Evolutionary conservation across 2,329 filamentous ascomycete species (phyloP).

Genomic region (Exophiala calicioides): DNA sequence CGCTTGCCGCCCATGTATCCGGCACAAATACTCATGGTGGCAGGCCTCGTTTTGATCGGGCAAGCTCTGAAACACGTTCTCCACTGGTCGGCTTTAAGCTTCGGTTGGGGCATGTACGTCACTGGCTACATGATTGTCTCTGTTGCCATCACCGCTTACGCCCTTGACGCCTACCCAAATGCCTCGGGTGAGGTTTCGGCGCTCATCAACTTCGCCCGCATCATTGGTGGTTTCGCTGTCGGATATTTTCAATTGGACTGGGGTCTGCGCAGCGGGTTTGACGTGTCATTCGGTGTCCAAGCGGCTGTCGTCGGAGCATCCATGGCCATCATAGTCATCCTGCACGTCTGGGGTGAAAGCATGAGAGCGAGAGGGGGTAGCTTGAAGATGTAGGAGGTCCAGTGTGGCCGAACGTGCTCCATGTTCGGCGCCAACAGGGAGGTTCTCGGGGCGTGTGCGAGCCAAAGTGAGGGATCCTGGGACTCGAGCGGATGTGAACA

Average conservation of each 20-base stretch:
- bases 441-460: no score
- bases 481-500: no score
- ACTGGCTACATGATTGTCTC: conserved; percentile 30
- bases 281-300: conserved; percentile 50
- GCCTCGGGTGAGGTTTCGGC: conserved; percentile 55
- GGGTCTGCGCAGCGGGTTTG: conserved; percentile 46
- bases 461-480: no score
- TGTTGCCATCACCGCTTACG: conserved; percentile 54
- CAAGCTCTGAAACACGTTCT: conserved; percentile 51
- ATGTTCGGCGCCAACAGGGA: no score
- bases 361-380: conserved; percentile 40
- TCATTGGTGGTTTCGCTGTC: conserved; percentile 48
- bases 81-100: conserved; percentile 52
- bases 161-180: conserved; percentile 57
- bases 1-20: conserved; percentile 53
- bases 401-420: no score
- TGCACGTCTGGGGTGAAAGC: conserved; percentile 41
- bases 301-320: conserved; percentile 41
- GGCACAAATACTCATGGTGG: conserved; percentile 49
- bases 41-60: conserved; percentile 55
- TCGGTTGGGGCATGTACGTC: conserved; percentile 55
- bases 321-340: conserved; percentile 43
- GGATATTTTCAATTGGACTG: conserved; percentile 55
- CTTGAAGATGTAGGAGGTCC: no score
- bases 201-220: conserved; percentile 53